Percentiles rank a stretch among this genome's conserved stretches.
These are phyloP conservation scores for Alternaria burnsii DNA, from an alignment of 2,329 filamentous ascomycete genomes.

Conservation along the genomic window DNA sequence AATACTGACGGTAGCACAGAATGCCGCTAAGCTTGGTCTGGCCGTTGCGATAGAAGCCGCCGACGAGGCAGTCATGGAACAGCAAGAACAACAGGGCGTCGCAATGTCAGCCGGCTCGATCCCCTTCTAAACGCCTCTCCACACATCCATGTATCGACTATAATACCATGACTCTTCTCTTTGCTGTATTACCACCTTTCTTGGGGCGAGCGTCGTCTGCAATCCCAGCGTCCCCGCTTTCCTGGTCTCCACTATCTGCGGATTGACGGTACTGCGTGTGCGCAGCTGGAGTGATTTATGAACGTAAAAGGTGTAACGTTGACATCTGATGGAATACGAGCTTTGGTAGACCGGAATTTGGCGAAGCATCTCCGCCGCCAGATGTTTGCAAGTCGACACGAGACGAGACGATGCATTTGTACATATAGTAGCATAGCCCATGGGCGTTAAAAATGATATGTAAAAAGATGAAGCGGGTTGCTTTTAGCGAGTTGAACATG, in stretches of 20 bases:
- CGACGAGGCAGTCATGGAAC: constrained; percentile 53
- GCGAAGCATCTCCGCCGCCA: constrained; percentile 22
- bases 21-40: constrained; percentile 92
- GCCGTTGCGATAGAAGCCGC: constrained; percentile 73
- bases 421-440: constrained; percentile 46
- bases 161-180: constrained; percentile 51
- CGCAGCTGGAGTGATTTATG: constrained; percentile 20
- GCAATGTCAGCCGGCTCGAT: constrained; percentile 43
- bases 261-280: constrained; percentile 36
- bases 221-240: constrained; percentile 32
- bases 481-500: not conserved
- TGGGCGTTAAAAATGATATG: constrained; percentile 25
- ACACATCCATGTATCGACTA: constrained; percentile 39
- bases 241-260: constrained; percentile 31
- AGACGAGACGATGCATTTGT: constrained; percentile 34
- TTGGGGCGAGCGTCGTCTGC: constrained; percentile 38
- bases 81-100: constrained; percentile 46
- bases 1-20: constrained; percentile 63
- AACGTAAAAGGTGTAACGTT: constrained; percentile 37
- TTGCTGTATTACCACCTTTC: constrained; percentile 53
- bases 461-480: constrained; percentile 5
- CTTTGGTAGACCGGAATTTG: constrained; percentile 25
- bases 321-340: constrained; percentile 31
- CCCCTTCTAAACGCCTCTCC: constrained; percentile 49
- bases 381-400: constrained; percentile 18